Base-by-base conservation (phyloP, 495 filamentous ascomycete genomes). In the Xylaria sp. region DNA sequence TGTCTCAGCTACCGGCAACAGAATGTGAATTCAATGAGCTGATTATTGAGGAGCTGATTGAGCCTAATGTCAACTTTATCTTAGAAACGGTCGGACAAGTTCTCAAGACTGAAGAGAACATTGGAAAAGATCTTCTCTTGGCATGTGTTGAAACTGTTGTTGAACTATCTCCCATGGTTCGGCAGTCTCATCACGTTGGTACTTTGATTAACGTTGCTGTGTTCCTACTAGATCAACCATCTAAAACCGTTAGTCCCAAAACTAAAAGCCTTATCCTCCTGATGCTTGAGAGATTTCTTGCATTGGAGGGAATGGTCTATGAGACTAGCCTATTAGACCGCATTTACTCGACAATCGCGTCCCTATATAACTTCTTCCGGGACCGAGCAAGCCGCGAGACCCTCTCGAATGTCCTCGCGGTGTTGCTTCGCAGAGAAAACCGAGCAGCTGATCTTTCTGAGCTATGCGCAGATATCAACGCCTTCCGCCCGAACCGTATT, bases 331-430 rank as follows among this genome's bases (percentile, higher is more conserved):
- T 96, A 74, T 85, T 88, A 82, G 77, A 83, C 58, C 80, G 80
- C 21, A 84, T 90, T 2, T 93, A 89, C 76, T 79, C 80, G 48
- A 93, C 90, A 0, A 80, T 93, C 4, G 88, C 90, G 14, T 90
- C 93, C 0, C 83, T 97, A 57, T 98, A 97, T 69, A 91, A 92
- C 50, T 97, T 90, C 79, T 97, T 97, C 84, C 91, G 89, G 73
- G 94, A 97, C 76, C 88, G 90, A 50, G 76, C 82, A 33, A 95
- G 92, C 75, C 86, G 96, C 67, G 83, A 90, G 69, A 84, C 90
- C 0, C 80, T 98, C 29, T 90, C 91, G 29, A 83, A 88, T 64
- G 91, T 97, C 15, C 81, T 98, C 24, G 79, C 81, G 31, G 90
- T 90, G 35, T 89, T 97, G 72, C 52, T 89, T 92, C 21, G 77